Percentiles rank a stretch among this genome's conserved stretches.
These are phyloP conservation scores for Coprinopsis sp. DNA, from an alignment of 768 basidiomycete species.

Conservation along the genomic window DNA sequence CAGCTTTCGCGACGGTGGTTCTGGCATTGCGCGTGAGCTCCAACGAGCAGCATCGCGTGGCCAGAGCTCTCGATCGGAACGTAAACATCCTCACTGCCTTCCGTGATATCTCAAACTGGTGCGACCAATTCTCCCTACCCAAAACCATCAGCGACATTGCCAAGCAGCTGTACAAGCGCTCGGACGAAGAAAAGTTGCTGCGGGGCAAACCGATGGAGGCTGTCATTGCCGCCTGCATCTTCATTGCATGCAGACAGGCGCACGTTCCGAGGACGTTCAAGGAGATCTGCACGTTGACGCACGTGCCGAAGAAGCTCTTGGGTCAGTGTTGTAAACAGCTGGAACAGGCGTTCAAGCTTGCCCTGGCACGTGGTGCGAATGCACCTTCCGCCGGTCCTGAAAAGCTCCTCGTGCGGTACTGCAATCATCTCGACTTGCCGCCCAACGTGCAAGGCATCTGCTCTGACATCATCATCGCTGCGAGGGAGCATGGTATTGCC, in stretches of 20 bases:
- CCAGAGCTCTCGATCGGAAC: constrained; percentile 73
- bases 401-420: constrained; percentile 86
- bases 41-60: constrained; percentile 88
- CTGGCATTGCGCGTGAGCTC: constrained; percentile 86
- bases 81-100: constrained; percentile 85
- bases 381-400: constrained; percentile 67
- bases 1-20: constrained; percentile 91
- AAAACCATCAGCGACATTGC: constrained; percentile 94
- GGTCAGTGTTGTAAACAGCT: constrained; percentile 92
- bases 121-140: constrained; percentile 91
- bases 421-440: constrained; percentile 86
- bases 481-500: constrained; percentile 80
- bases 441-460: constrained; percentile 80
- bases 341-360: constrained; percentile 88
- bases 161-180: constrained; percentile 95
- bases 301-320: constrained; percentile 91
- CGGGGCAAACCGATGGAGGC: constrained; percentile 90
- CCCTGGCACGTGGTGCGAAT: constrained; percentile 72
- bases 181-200: constrained; percentile 90
- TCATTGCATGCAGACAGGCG: constrained; percentile 93
- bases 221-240: constrained; percentile 95
- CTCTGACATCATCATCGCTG: constrained; percentile 74
- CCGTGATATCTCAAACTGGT: constrained; percentile 89
- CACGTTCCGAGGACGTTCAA: constrained; percentile 95
- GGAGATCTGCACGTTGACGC: constrained; percentile 90